Percentiles rank a stretch among this genome's conserved stretches.
Conservation (phyloP, 1,284 basidiomycete species). For the Rhodotorula sp. region DNA sequence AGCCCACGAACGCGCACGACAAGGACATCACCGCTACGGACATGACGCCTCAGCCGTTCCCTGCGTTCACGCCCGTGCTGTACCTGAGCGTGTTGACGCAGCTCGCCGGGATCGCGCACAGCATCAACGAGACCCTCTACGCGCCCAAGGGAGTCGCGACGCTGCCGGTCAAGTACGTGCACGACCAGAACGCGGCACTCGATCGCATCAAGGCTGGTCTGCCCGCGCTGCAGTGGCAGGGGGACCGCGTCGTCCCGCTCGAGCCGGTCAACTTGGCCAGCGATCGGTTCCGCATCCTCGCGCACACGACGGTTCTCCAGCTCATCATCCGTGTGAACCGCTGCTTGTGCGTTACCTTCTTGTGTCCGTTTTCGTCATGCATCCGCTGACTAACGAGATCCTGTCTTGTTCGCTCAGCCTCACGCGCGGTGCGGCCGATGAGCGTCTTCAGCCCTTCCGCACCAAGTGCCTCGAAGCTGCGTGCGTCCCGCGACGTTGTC, state of each 20-base stretch:
- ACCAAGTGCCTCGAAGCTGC: constrained; percentile 20
- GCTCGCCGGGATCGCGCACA: constrained; percentile 11
- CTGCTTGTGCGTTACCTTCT: constrained; percentile 21
- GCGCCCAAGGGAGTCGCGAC: constrained; percentile 17
- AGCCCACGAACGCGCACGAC: constrained; percentile 24
- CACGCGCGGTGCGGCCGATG: constrained; percentile 26
- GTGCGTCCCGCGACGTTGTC: neutral
- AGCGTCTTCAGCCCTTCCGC: constrained; percentile 11
- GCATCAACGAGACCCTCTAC: constrained; percentile 22
- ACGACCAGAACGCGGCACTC: constrained; percentile 28
- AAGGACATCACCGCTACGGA: constrained; percentile 20
- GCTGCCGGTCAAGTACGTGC: constrained; percentile 10
- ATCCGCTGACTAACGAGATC: neutral
- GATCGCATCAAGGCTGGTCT: constrained; percentile 14
- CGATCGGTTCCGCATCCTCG: constrained; percentile 24
- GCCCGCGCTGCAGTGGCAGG: constrained; percentile 11
- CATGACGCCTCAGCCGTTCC: constrained; percentile 11
- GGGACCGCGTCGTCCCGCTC: constrained; percentile 20
- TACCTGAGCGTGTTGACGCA: constrained; percentile 17
- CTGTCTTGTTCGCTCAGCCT: constrained; percentile 12
- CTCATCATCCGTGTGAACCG: constrained; percentile 29
- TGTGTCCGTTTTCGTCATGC: too few species aligned
- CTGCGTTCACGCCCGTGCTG: constrained; percentile 25
- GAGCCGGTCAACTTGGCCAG: constrained; percentile 10
- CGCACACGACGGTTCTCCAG: constrained; percentile 14